Evolutionary conservation across 331 rosid species (phyloP), one percentile per base, ranked within the genome.

Genomic region (Pyracantha coccinea): DNA sequence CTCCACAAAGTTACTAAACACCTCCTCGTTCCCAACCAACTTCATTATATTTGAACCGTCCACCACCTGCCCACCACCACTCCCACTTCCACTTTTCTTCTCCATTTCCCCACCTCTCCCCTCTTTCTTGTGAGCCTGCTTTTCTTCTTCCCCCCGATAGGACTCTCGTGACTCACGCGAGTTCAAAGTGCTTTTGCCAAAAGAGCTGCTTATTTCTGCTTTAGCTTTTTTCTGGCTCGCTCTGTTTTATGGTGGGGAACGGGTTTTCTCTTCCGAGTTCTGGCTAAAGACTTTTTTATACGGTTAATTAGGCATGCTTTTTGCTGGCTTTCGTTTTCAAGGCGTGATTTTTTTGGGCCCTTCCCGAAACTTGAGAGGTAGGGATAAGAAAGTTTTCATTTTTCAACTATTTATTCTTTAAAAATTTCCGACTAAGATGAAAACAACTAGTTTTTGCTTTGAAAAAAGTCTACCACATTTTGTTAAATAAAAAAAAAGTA

Each of bases 41-140:
- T 90, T 82, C 93, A 86, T 89, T 68, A 94, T 90, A 80, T 95
- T 84, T 57, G 99, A 95, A 89, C 99, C 99, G 71, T 95, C 99
- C 72, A 95, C 80, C 81, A 95, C 88, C 89, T 88, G 83, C 50
- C 85, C 88, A 8, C 75, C 81, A 27, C 79, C 81, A 65, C 84
- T 87, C 55, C 83, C 88, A 8, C 79, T 78, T 27, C 78, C 81
- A 65, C 84, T 87, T 83, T 76, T 76, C 78, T 75, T 77, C 53
- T 74, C 87, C 90, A 88, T 88, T 41, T 80, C 27, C 29, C 77
- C 45, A 38, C 14, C 66, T 15, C 4, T 23, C n/a, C 29, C 14
- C 66, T 61, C 68, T 74, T 47, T 28, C 86, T 80, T 66, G 83
- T 86, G 92, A 88, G 15, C 73, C 77, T 23, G 82, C 83, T 31